Evolutionary conservation across 805 yeast species (phyloP).

Genomic region (Hanseniaspora lindneri): DNA sequence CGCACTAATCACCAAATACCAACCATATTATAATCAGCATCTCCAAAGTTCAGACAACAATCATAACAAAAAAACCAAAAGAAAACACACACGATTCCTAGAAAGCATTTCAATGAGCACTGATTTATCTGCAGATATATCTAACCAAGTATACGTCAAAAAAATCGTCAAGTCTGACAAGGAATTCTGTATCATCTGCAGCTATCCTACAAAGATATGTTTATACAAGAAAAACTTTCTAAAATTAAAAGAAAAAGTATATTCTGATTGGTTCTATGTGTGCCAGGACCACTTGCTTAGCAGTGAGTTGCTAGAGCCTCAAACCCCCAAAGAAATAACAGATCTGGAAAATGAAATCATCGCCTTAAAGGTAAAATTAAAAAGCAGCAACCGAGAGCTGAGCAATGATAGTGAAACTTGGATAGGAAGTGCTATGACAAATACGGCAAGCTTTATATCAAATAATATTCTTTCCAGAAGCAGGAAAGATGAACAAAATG

Average conservation of each 20-base stretch:
- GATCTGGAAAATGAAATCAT: constrained; percentile 3
- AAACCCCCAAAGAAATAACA: background rate
- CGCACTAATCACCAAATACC: too few relatives aligned
- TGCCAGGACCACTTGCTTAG: constrained; percentile 6
- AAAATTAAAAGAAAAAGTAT: background rate
- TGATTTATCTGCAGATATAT: background rate
- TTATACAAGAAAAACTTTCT: constrained; percentile 8
- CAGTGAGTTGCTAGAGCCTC: constrained; percentile 1
- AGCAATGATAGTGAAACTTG: background rate
- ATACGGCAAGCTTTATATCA: constrained; percentile 1
- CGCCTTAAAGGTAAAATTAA: background rate
- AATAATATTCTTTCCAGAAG: background rate
- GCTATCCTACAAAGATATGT: constrained; percentile 4
- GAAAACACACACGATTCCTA: too few relatives aligned
- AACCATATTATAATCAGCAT: too few relatives aligned
- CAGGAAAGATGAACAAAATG: background rate
- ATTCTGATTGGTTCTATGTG: constrained; percentile 14
- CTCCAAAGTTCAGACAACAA: too few relatives aligned
- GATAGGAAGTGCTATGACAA: background rate
- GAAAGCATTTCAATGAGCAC: background rate
- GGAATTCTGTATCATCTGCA: constrained; percentile 2
- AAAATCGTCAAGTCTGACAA: constrained; percentile 4
- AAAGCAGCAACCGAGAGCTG: background rate
- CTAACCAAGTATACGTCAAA: constrained; percentile 3
- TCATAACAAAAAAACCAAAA: too few relatives aligned